A percentile compares a stretch with the other conserved stretches of the same genome.
These are phyloP conservation scores for Solanum chmielewskii DNA, from an alignment of 257 asterid species.

Conservation along the genomic window DNA sequence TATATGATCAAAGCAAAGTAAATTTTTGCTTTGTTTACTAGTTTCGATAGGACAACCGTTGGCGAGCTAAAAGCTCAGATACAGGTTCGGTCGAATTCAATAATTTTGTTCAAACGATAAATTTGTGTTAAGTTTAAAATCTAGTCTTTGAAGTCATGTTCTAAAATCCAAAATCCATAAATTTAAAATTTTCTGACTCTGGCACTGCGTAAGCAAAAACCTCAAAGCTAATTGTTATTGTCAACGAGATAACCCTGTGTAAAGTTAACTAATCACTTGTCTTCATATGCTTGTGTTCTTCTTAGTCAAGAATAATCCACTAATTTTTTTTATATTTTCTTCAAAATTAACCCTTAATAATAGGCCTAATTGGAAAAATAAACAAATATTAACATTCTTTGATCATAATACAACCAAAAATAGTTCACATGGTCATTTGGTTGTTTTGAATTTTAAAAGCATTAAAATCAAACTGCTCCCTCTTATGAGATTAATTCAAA, in stretches of 20 bases:
- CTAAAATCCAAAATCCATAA: not conserved
- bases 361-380: not conserved
- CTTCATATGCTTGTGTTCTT: constrained; percentile 19
- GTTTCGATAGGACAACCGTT: constrained; percentile 12
- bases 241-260: constrained; percentile 1
- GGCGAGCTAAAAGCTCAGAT: not conserved
- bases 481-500: not conserved
- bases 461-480: constrained; percentile 2
- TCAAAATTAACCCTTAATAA: constrained; percentile 4
- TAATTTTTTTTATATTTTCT: not conserved
- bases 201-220: not conserved
- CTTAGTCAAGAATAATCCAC: constrained; percentile 5
- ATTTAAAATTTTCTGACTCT: not conserved
- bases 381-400: constrained; percentile 1
- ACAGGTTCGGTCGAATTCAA: not conserved
- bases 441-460: constrained; percentile 5
- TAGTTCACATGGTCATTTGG: constrained; percentile 40
- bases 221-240: constrained; percentile 15
- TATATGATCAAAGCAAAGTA: not conserved
- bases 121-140: not conserved
- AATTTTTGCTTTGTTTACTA: constrained; percentile 1
- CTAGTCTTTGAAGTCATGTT: not conserved
- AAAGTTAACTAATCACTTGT: constrained; percentile 25
- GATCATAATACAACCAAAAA: constrained; percentile 9
- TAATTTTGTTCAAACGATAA: not conserved